phyloP scores from a whole-genome alignment of 1,139 yeast genomes.

The Suhomyces taliae region DNA sequence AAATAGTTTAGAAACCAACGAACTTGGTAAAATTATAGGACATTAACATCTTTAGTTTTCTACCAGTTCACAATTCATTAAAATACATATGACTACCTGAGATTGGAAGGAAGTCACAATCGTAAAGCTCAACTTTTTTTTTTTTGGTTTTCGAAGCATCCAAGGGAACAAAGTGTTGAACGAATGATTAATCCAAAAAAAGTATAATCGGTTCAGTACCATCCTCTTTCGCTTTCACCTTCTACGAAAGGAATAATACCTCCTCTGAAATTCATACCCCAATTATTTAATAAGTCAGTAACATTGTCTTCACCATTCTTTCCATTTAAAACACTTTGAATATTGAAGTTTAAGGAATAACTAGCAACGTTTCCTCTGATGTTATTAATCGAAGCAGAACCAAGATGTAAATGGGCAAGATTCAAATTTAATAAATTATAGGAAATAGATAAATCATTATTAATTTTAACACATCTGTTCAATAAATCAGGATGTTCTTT shows the following conservation, averaged over 20 bases:
- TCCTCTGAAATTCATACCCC: constrained; percentile 30
- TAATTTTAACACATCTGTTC: constrained; percentile 34
- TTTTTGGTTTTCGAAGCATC: too few species aligned
- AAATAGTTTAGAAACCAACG: neutral
- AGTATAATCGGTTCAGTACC: constrained; percentile 22
- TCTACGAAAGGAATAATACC: constrained; percentile 32
- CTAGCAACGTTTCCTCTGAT: constrained; percentile 28
- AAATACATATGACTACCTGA: too few species aligned
- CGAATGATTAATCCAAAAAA: too few species aligned
- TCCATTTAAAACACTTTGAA: constrained; percentile 2
- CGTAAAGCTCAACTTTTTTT: too few species aligned
- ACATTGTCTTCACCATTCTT: constrained; percentile 1
- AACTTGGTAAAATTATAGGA: too few species aligned
- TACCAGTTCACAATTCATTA: too few species aligned
- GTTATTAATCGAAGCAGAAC: constrained; percentile 23
- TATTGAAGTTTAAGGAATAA: constrained; percentile 31
- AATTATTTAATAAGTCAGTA: constrained; percentile 20
- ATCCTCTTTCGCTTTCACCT: constrained; percentile 38
- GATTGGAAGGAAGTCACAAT: too few species aligned
- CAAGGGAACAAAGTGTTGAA: too few species aligned
- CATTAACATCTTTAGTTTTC: too few species aligned
- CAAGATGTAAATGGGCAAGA: constrained; percentile 21
- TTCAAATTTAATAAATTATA: constrained; percentile 35
- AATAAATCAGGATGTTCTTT: constrained; percentile 25
- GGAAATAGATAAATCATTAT: constrained; percentile 39